Evolutionary conservation across 2,329 filamentous ascomycete species (phyloP).

Genomic region (Leptosphaerulina australis): DNA sequence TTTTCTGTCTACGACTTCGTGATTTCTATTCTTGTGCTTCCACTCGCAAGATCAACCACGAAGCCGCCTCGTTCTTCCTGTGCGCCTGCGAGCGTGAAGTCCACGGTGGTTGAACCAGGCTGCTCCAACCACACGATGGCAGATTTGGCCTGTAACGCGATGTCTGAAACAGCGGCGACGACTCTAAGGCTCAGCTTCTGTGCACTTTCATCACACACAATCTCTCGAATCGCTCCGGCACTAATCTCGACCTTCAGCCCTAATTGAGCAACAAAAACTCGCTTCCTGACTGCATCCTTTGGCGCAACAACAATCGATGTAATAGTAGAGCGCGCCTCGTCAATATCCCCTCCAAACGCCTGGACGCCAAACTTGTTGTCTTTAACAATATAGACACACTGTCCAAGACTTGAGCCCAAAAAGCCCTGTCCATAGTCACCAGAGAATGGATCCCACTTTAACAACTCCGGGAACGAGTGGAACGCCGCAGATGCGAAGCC

Average conservation of each 20-base stretch:
- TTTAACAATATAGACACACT: constrained; percentile 57
- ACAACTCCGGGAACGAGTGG: constrained; percentile 62
- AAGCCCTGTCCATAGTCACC: constrained; percentile 65
- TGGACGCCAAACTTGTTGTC: constrained; percentile 54
- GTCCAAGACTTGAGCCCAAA: constrained; percentile 58
- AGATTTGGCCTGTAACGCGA: constrained; percentile 22
- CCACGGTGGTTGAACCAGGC: constrained; percentile 4
- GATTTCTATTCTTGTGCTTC: constrained; percentile 20
- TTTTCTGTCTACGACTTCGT: neutral
- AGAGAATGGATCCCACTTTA: constrained; percentile 63
- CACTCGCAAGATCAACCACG: constrained; percentile 22
- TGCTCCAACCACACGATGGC: constrained; percentile 30
- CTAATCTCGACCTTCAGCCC: constrained; percentile 44
- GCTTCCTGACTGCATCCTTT: constrained; percentile 55
- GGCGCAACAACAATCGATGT: constrained; percentile 48
- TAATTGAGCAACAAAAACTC: constrained; percentile 57
- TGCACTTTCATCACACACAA: constrained; percentile 17
- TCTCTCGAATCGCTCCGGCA: constrained; percentile 26
- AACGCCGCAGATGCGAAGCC: constrained; percentile 63
- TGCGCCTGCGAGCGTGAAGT: constrained; percentile 21
- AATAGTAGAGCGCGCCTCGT: constrained; percentile 20
- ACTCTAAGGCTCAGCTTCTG: constrained; percentile 22
- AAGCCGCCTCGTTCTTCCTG: constrained; percentile 24
- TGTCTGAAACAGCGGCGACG: constrained; percentile 10
- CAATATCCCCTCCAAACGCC: constrained; percentile 57